Evolutionary conservation across 1,284 basidiomycete species (phyloP), one percentile per base, ranked within the genome.

Genomic region (Tylopilus sp.): DNA sequence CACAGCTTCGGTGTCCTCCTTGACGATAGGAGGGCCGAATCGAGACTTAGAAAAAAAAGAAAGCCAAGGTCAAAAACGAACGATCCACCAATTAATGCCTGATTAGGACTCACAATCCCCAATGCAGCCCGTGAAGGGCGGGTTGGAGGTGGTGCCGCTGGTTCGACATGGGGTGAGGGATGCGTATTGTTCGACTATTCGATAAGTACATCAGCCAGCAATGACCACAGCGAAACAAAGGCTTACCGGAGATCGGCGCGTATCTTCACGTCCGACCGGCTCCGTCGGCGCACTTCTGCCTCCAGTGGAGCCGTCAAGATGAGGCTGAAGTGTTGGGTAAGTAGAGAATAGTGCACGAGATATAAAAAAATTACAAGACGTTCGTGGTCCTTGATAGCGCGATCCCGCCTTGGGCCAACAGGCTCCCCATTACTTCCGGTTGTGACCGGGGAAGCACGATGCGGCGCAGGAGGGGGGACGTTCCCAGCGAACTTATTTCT

Each of bases 21-120:
- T 66, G 19, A 45, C 33, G n/a, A 66, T 49, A 6, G 64, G 64
- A 18, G 64, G 64, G 3, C 67, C 64, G 28, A 66, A 69, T 10
- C 64, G 65, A 30, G 67, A 69, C 67, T 69, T 19, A 25, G 19
- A 15, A 19, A 16, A n/a, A 38, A 18, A 19, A 15, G 4, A 25
- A 18, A 9, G 11, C 15, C 18, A 40, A 7, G 4, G 36, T 55
- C 15, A 54, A 30, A 30, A 30, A 30, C 13, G 15, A 19, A 36
- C 9, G 7, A 21, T 36, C 19, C 0, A 41, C 31, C 10, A 10
- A 21, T 35, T 13, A 13, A 21, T 8, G 16, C 7, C 10, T 6
- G 16, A 18, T 4, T 3, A 26, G 16, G 13, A n/a, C 60, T 57
- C 33, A 66, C 64, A 6, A 41, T 48, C 13, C 60, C 55, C 21